Base-by-base conservation (phyloP, 768 basidiomycete genomes). In the Suillus cothurnatus region DNA sequence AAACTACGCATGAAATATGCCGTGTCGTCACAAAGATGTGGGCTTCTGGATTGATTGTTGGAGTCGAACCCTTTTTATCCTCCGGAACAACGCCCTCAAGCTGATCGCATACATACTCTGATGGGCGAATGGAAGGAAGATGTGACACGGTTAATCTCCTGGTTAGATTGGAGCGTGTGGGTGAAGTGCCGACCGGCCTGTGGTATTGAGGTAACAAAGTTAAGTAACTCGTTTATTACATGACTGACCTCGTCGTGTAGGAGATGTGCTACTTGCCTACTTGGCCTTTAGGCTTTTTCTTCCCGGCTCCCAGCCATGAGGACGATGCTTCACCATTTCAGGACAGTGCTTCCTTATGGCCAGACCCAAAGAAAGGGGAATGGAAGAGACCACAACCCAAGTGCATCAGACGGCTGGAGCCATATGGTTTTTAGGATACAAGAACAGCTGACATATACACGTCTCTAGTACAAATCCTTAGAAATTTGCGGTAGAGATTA, bases 261-360 rank as follows among this genome's bases (percentile, higher is more conserved):
- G 73, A 74, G 41, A 68, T 71, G 50, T 74, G 73, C 47, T 76
- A 71, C 45, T 53, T 76, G 17, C 71, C 71, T 57, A 73, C 72
- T 1, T 74, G 71, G 72, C 70, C 69, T 26, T 0, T 66, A 0
- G 66, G 71, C 0, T 71, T 71, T 45, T 38, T n/a, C n/a, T n/a
- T 47, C 6, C 19, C 41, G 8, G 0, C 41, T 43, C 47, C 47
- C 23, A 3, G 9, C 6, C 1, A 9, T 41, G n/a, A 47, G 9
- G 47, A 26, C 14, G 12, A 23, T 50, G 23, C 5, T 50, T 3
- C 17, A 31, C 52, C 17, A 6, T 12, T 19, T 19, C 52, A 19
- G 39, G 3, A 23, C 55, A 31, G 11, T 34, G 41, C 28, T 28
- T 38, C 32, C 15, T 36, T 26, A 38, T 32, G 38, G 36, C 45